Evolutionary conservation across 2,329 filamentous ascomycete species (phyloP), one percentile per base, ranked within the genome.

Genomic region (Alternaria incomplexa): DNA sequence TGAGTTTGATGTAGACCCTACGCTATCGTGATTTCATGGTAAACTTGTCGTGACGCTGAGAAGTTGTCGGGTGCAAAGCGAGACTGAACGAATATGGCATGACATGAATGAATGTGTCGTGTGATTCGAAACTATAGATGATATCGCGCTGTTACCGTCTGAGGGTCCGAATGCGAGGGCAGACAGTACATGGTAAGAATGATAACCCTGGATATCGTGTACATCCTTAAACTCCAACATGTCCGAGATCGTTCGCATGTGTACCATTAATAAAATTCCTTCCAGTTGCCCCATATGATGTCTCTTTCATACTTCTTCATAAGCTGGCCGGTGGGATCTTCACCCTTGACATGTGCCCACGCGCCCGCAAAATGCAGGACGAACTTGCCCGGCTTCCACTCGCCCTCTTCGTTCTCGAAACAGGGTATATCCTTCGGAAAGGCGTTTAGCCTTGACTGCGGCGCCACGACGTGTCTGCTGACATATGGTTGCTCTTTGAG

Each of bases 361-460:
- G 80, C 80, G 9, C 80, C 80, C 2, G 80, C 79, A 61, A 82
- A 82, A 68, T 82, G 80, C n/a, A 82, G 40, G 30, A 80, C 62
- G 47, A 82, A 81, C 4, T 65, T 73, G 20, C 79, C 79, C 10
- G 64, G 71, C 57, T 76, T 63, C 78, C 79, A 81, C 3, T 47
- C 66, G 48, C 71, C 64, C 7, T 65, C 43, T 10, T 62, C 51
- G 5, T 78, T 69, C 52, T 81, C 80, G 53, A 70, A 80, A 66
- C 80, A 82, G 3, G 65, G 65, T 40, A 82, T 79, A 57, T 82
- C 80, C 25, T 74, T 50, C 3, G 81, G 80, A 58, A 81, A 82
- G 1, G 80, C 78, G 56, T 82, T 81, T 17, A 81, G 66, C 67
- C 76, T 79, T 61, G 67, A 74, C 56, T 82, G 80, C 3, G 78